A percentile compares a stretch with the other conserved stretches of the same genome.
Evolutionary conservation across 148 eudicot genomes (phyloP).

Genomic region (Fagopyrum tataricum): DNA sequence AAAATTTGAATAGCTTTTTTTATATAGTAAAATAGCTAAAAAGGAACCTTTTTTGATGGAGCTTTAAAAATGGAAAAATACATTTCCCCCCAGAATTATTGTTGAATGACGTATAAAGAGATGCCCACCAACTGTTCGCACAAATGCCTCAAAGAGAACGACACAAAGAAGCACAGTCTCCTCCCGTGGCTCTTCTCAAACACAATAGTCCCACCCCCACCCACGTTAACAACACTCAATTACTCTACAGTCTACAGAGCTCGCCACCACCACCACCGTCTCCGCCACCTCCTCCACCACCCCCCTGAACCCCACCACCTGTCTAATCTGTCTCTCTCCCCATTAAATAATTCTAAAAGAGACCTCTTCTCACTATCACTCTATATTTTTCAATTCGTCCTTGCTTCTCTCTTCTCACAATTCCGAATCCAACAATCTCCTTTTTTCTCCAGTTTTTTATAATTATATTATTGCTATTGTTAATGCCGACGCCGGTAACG

Average conservation of each 20-base stretch:
- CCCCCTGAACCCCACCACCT: conserved; percentile 20
- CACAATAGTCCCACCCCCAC: not conserved
- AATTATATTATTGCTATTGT: not conserved
- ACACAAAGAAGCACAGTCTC: conserved; percentile 15
- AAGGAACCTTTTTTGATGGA: not conserved
- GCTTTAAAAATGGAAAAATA: not conserved
- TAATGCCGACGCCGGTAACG: conserved; percentile 83
- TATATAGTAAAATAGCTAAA: not conserved
- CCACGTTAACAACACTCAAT: not conserved
- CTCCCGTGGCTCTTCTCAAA: too few species aligned
- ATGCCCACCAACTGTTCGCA: conserved; percentile 41
- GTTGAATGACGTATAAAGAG: not conserved
- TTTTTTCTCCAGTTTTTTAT: not conserved
- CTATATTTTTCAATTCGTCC: not conserved
- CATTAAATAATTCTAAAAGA: conserved; percentile 15
- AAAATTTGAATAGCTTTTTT: not conserved
- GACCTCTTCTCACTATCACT: conserved; percentile 4
- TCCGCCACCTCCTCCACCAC: not conserved
- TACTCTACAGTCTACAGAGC: not conserved
- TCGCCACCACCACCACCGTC: conserved; percentile 3
- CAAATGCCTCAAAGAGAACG: conserved; percentile 30
- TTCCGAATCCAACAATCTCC: conserved; percentile 4
- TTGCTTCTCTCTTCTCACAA: not conserved
- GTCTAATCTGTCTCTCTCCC: conserved; percentile 14
- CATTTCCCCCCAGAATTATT: not conserved